Evolutionary conservation across 2,329 filamentous ascomycete genomes (phyloP).

Genomic region (Penicillium sp.): DNA sequence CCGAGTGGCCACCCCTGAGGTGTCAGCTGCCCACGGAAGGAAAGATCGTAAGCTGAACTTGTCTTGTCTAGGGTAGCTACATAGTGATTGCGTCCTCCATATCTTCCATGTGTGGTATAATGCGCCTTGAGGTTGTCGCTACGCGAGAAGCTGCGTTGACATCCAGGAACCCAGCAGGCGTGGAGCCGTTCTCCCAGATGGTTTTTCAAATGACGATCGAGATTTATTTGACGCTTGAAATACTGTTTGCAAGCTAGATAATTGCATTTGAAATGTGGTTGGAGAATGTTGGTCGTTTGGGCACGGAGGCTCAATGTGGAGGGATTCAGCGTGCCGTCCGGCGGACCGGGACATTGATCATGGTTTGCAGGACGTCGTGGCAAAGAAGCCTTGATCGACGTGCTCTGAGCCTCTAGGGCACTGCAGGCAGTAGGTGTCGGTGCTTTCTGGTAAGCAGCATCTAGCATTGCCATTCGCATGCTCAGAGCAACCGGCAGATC

Average conservation of each 20-base stretch:
- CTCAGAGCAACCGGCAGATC: not conserved
- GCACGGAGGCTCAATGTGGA: not conserved
- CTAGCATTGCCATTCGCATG: not conserved
- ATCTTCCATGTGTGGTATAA: not conserved
- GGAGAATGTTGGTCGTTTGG: not conserved
- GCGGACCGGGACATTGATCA: not conserved
- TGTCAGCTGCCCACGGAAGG: not conserved
- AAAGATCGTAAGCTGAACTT: not conserved
- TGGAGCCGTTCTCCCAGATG: not conserved
- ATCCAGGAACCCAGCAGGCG: slow-evolving; percentile 2
- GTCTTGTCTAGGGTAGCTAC: not conserved
- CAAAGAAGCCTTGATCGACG: not conserved
- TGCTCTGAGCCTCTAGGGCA: not conserved
- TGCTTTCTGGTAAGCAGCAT: not conserved
- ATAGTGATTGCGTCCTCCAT: slow-evolving; percentile 3
- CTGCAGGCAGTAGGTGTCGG: not conserved
- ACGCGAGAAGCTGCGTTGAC: not conserved
- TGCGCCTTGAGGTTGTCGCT: not conserved
- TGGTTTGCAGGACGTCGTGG: not conserved
- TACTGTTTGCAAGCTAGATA: not conserved
- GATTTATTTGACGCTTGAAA: not conserved
- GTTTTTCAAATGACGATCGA: not conserved
- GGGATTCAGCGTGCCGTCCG: not conserved
- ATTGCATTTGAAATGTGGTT: not conserved
- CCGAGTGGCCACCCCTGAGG: not conserved